Conservation (phyloP, 108 stramenopile species). For the Cyclotella choctawhatcheeana region DNA sequence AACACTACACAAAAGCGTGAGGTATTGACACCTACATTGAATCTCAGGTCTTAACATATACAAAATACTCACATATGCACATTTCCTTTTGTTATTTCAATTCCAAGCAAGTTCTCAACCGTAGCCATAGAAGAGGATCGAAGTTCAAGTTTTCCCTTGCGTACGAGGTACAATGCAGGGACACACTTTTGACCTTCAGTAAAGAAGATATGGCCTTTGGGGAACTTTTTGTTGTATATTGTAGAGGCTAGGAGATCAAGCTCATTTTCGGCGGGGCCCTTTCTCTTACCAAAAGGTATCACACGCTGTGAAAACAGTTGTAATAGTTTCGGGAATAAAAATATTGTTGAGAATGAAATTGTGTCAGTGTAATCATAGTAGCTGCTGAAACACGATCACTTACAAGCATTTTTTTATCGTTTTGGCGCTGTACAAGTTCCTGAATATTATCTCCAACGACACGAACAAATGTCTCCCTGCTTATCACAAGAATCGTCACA, state of each 20-base stretch:
- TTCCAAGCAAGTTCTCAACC: conserved; percentile 36
- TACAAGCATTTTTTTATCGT: conserved; percentile 9
- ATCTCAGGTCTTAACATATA: too few relatives aligned
- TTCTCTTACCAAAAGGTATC: conserved; percentile 50
- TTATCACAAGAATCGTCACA: conserved; percentile 52
- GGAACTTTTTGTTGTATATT: conserved; percentile 57
- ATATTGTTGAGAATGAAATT: too few relatives aligned
- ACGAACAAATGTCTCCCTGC: conserved; percentile 54
- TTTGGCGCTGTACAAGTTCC: conserved; percentile 3
- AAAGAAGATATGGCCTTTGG: conserved; percentile 74
- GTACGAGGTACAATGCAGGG: conserved; percentile 68
- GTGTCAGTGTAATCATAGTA: too few relatives aligned
- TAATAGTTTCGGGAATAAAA: not conserved
- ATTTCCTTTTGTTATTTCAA: conserved; percentile 43
- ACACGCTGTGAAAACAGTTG: conserved; percentile 8
- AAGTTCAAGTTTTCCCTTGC: conserved; percentile 59
- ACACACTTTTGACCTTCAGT: conserved; percentile 63
- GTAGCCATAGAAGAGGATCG: conserved; percentile 29
- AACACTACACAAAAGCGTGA: too few relatives aligned
- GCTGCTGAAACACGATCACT: too few relatives aligned
- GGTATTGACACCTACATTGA: too few relatives aligned
- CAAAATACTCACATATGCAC: too few relatives aligned
- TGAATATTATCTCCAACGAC: conserved; percentile 58
- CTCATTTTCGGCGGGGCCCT: conserved; percentile 51
- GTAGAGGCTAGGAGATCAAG: conserved; percentile 55